Conservation (phyloP, 2,329 filamentous ascomycete genomes). For the Cladophialophora chaetospira region DNA sequence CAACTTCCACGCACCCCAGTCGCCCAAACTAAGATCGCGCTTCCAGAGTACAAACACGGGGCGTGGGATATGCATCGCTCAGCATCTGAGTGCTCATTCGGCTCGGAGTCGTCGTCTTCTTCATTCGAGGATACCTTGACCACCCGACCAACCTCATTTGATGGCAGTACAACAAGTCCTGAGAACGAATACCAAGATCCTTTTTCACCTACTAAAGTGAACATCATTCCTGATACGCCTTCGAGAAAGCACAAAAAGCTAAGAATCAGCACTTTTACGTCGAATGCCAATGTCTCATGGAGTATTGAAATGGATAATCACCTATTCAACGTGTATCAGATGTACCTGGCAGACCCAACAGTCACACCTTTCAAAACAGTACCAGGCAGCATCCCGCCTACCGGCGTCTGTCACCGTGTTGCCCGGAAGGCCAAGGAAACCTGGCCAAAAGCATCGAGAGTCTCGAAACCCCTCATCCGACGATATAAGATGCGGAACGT, state of each 20-base stretch:
- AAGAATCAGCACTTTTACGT: constrained; percentile 33
- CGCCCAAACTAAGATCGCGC: constrained; percentile 46
- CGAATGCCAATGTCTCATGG: constrained; percentile 47
- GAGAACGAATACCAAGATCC: constrained; percentile 62
- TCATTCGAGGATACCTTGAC: constrained; percentile 58
- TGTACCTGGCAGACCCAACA: constrained; percentile 66
- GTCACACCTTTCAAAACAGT: constrained; percentile 69
- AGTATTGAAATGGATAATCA: constrained; percentile 67
- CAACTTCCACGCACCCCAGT: constrained; percentile 47
- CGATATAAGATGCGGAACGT: constrained; percentile 33
- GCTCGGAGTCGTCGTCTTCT: constrained; percentile 64
- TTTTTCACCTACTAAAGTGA: constrained; percentile 49
- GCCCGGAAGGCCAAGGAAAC: constrained; percentile 62
- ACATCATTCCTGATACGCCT: constrained; percentile 41
- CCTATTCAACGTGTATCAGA: constrained; percentile 66
- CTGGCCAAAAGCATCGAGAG: constrained; percentile 52
- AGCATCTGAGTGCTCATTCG: constrained; percentile 59
- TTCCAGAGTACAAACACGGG: constrained; percentile 37
- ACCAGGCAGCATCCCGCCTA: constrained; percentile 63
- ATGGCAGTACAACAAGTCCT: constrained; percentile 62
- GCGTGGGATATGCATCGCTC: constrained; percentile 53
- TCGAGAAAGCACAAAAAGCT: constrained; percentile 38
- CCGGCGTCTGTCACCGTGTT: constrained; percentile 65
- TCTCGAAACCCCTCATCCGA: constrained; percentile 28
- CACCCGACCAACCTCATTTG: constrained; percentile 57